Conservation (phyloP, 129 eudicot species). For the Flaveria linearis region DNA sequence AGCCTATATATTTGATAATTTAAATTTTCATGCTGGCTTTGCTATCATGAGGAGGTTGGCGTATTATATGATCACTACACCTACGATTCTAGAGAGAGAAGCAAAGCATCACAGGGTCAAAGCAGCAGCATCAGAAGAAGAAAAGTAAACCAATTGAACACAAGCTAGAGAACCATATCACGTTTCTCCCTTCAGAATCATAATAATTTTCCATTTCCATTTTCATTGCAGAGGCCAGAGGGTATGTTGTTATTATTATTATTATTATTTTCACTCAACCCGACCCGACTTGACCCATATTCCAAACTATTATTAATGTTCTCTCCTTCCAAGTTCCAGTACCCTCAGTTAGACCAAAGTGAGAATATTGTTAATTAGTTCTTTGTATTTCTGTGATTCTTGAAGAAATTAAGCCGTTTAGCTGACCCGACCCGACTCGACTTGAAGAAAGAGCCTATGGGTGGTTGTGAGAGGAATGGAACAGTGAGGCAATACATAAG, state of each 20-base stretch:
- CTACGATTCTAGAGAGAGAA: constrained; percentile 45
- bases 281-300: constrained; percentile 15
- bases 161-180: constrained; percentile 20
- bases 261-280: constrained; percentile 4
- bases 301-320: too few species aligned
- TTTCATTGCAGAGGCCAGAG: constrained; percentile 6
- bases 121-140: constrained; percentile 30
- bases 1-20: too few species aligned
- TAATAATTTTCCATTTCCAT: too few species aligned
- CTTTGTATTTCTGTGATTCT: too few species aligned
- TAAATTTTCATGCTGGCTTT: neutral
- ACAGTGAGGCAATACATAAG: constrained; percentile 83
- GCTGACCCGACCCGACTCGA: neutral
- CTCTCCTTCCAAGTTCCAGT: too few species aligned
- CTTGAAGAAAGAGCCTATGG: constrained; percentile 34
- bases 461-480: constrained; percentile 66
- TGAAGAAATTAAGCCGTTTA: too few species aligned
- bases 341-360: too few species aligned
- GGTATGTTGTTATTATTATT: neutral
- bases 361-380: too few species aligned
- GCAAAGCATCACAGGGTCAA: constrained; percentile 28
- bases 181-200: constrained; percentile 22
- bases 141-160: constrained; percentile 13
- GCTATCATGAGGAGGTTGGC: constrained; percentile 43
- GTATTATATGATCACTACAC: constrained; percentile 34